phyloP scores from a whole-genome alignment of 306 rosid species.

The Dalbergia cochinchinensis region DNA sequence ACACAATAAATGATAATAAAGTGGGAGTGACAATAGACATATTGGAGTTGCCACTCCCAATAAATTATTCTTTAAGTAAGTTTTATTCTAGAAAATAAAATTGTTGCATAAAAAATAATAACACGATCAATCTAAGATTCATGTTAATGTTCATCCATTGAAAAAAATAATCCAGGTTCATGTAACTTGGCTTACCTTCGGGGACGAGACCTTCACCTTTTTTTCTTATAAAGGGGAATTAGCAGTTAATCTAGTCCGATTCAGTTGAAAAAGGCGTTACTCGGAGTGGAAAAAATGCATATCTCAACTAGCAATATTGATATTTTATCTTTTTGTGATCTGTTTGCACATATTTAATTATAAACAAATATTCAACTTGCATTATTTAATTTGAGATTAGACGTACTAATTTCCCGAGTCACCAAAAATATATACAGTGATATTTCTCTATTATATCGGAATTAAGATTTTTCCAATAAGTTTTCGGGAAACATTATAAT shows the following conservation, averaged over 20 bases:
- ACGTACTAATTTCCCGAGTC: background rate
- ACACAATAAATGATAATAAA: too few relatives aligned
- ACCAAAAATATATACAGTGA: background rate
- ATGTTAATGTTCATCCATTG: slow-evolving; percentile 23
- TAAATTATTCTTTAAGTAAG: slow-evolving; percentile 8
- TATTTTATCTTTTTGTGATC: background rate
- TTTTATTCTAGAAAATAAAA: background rate
- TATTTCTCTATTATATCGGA: background rate
- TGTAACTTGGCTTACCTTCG: slow-evolving; percentile 39
- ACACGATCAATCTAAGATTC: slow-evolving; percentile 1
- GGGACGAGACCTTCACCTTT: background rate
- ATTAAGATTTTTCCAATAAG: background rate
- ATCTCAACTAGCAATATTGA: slow-evolving; percentile 25
- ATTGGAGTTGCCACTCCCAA: too few relatives aligned
- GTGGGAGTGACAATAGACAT: too few relatives aligned
- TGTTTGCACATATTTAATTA: slow-evolving; percentile 30
- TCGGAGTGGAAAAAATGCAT: background rate
- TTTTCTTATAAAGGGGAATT: slow-evolving; percentile 9
- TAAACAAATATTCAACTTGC: slow-evolving; percentile 24
- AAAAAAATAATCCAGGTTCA: slow-evolving; percentile 37
- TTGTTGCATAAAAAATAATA: slow-evolving; percentile 13
- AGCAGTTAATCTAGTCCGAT: slow-evolving; percentile 27
- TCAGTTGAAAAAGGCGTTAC: slow-evolving; percentile 1
- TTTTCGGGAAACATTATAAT: too few relatives aligned
- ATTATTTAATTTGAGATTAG: background rate